Percentiles rank a stretch among this genome's conserved stretches.
phyloP scores from a whole-genome alignment of 2,329 filamentous ascomycete species.

The Pyricularia grisea region DNA sequence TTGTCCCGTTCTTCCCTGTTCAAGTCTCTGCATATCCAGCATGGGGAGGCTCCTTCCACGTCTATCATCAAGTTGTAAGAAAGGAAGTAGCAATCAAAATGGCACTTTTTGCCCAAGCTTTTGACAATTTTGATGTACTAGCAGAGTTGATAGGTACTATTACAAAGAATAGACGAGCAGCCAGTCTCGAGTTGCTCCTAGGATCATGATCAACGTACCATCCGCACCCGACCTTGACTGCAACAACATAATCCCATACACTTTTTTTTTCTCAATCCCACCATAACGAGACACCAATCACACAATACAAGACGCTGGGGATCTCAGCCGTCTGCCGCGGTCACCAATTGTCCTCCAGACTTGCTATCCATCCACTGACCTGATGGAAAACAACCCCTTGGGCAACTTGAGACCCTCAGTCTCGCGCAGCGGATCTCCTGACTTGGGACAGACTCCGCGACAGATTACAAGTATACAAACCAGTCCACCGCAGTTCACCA shows the following conservation, averaged over 20 bases:
- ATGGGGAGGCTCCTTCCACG: not conserved
- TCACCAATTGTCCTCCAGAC: not conserved
- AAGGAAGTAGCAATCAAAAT: not conserved
- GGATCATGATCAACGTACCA: not conserved
- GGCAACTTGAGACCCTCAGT: not conserved
- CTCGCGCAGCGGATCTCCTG: not conserved
- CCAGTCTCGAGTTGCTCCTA: not conserved
- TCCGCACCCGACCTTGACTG: not conserved
- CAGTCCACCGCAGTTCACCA: not conserved
- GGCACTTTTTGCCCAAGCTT: not conserved
- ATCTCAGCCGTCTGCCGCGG: not conserved
- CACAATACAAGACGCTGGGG: not conserved
- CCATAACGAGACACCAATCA: not conserved
- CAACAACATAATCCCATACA: not conserved
- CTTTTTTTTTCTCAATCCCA: not conserved
- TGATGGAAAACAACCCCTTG: not conserved
- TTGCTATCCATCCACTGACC: not conserved
- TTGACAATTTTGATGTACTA: not conserved
- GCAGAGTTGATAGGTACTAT: not conserved
- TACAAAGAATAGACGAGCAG: not conserved
- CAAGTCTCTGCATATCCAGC: not conserved
- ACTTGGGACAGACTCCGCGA: not conserved
- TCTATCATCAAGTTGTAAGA: not conserved
- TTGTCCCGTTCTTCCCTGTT: not conserved
- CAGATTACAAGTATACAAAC: not conserved